Evolutionary conservation across 768 basidiomycete species (phyloP), one percentile per base, ranked within the genome.

Genomic region (Boletus bicolor): DNA sequence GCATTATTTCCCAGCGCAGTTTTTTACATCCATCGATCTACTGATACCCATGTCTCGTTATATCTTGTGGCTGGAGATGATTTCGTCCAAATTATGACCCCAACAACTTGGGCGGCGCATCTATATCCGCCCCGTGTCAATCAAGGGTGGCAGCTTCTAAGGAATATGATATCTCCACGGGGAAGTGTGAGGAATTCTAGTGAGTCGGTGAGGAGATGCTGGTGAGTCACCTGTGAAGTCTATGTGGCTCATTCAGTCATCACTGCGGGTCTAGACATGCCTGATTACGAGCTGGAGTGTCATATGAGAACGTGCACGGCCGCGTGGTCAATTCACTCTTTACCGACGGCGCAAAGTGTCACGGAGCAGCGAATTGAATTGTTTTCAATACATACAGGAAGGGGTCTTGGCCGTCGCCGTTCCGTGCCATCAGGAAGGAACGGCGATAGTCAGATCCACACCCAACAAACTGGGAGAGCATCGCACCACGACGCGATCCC

Each of bases 291-390:
- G 7, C 11, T 21, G 11, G 26, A 32, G 14, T 43, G 47, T 48
- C 48, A n/a, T 15, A 36, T 19, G 32, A 32, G 28, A 19, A 53
- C 21, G 50, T 43, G 53, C 46, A 39, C 32, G 14, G 49, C 54
- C 35, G 49, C 35, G 32, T 49, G 49, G 50, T 28, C 49, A 49
- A 53, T 53, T 34, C 47, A 52, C 47, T 41, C 44, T 19, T 55
- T 53, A 47, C 62, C 48, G 55, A 53, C 37, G 49, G 51, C 45
- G 44, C 37, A 55, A 53, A 58, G 44, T 21, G 17, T 19, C 45
- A 30, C 30, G 21, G 21, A 38, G 44, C 34, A 10, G 54, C 9
- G 28, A 24, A 24, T 24, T 28, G 28, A 41, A 12, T 28, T 32
- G 21, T 51, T 43, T 30, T 30, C 35, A 42, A 44, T 51, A 37